Conservation (phyloP, 441 rosid genomes). For the Pelargonium australe region DNA sequence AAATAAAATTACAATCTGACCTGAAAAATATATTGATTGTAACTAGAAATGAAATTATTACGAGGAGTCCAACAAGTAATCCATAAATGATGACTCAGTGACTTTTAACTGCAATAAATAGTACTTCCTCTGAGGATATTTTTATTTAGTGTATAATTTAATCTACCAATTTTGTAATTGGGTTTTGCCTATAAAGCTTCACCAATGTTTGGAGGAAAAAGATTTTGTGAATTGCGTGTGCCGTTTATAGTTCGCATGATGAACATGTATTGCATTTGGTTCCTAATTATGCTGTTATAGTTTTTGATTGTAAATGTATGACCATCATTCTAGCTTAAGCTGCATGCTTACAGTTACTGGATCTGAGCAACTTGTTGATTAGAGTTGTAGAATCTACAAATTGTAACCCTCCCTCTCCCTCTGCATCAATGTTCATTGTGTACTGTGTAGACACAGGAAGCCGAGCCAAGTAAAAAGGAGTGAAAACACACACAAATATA, state of each 20-base stretch:
- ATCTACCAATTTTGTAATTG: background rate
- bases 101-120: background rate
- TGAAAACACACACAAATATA: too few relatives aligned
- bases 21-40: background rate
- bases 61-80: background rate
- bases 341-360: too few relatives aligned
- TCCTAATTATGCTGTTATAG: too few relatives aligned
- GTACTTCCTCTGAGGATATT: background rate
- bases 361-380: too few relatives aligned
- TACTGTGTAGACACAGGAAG: too few relatives aligned
- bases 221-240: background rate
- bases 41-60: background rate
- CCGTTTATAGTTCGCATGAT: too few relatives aligned
- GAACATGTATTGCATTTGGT: background rate
- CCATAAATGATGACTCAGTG: background rate
- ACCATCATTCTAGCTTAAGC: too few relatives aligned
- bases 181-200: background rate
- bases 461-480: too few relatives aligned
- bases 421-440: too few relatives aligned
- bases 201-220: background rate
- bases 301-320: too few relatives aligned
- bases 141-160: background rate
- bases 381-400: too few relatives aligned
- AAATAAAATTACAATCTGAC: background rate
- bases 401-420: too few relatives aligned